These are phyloP conservation scores for Melaleuca quinquenervia DNA, from an alignment of 345 rosid species.

Conservation along the genomic window DNA sequence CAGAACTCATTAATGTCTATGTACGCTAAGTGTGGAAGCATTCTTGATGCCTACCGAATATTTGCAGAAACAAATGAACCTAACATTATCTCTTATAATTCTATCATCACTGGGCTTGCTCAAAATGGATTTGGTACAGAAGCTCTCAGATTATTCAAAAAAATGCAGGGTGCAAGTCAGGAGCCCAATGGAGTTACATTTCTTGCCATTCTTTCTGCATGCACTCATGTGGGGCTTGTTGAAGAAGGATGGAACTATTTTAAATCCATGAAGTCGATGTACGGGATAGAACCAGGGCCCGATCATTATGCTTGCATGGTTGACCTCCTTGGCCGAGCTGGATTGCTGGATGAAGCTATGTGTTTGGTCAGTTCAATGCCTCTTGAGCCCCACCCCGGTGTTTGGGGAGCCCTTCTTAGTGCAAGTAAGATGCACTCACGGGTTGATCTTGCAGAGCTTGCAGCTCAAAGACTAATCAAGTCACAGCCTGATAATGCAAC, in stretches of 20 bases:
- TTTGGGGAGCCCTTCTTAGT: conserved; percentile 81
- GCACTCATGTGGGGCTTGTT: conserved; percentile 63
- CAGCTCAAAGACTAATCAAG: conserved; percentile 45
- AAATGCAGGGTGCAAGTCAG: conserved; percentile 27
- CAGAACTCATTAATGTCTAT: conserved; percentile 55
- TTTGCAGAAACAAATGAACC: conserved; percentile 33
- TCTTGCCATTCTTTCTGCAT: conserved; percentile 64
- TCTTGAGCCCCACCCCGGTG: conserved; percentile 50
- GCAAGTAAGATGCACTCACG: conserved; percentile 43
- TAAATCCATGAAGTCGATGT: conserved; percentile 38
- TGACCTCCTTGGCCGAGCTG: conserved; percentile 77
- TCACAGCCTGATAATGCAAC: conserved; percentile 62
- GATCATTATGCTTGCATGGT: conserved; percentile 78
- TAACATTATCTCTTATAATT: conserved; percentile 53
- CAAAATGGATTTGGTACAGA: conserved; percentile 53
- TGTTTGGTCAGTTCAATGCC: conserved; percentile 42
- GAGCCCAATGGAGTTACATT: conserved; percentile 62
- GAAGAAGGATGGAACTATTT: conserved; percentile 50
- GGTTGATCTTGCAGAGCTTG: conserved; percentile 56
- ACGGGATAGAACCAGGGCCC: conserved; percentile 43
- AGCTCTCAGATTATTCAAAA: conserved; percentile 40
- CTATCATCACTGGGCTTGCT: conserved; percentile 68
- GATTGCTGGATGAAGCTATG: conserved; percentile 52
- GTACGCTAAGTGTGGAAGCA: conserved; percentile 75
- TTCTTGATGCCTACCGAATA: conserved; percentile 40